Base-by-base conservation (phyloP, 768 basidiomycete species). In the Botryobasidium botryosum region DNA sequence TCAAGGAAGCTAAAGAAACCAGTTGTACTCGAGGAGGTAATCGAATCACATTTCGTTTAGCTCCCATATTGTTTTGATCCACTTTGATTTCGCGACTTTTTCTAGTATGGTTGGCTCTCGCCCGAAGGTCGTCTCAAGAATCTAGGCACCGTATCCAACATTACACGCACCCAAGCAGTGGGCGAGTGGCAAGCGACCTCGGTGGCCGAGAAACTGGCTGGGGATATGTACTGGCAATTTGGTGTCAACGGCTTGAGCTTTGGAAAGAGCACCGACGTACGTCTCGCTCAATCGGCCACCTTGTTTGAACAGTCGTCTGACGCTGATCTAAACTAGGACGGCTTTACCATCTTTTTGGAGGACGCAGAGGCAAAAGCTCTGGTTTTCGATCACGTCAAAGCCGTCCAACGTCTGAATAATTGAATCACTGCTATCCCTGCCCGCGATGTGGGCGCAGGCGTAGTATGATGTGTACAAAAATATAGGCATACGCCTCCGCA, bases 181-280 rank as follows among this genome's bases (percentile, higher is more conserved):
- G 46, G 43, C 2, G 26, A 33, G 5, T 51, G 50, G 50, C 50
- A 51, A 35, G 29, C 35, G n/a, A 38, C 50, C 18, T 38, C 25
- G 25, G 27, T 51, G 5, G 26, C 44, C 6, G 17, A 44, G 31
- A 31, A 38, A n/a, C 43, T 51, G 3, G 47, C 43, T 36, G 50
- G 50, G 5, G 50, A 51, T 27, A 42, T 42, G 36, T 51, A 43
- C 43, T 51, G 50, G 50, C 50, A 51, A 35, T 28, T 51, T 28
- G 50, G 50, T 24, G 39, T 45, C 18, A 36, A 42, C 38, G 50
- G 44, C 20, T 44, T 51, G 10, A 44, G 42, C 18, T 45, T 51
- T 35, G 50, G 50, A 10, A 45, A 50, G 13, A 51, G 50, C 29
- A 49, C 50, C 33, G 33, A 49, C 27, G 49, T 50, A 43, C 23